Base-by-base conservation (phyloP, 2,329 filamentous ascomycete genomes). In the Davidsoniella virescens region DNA sequence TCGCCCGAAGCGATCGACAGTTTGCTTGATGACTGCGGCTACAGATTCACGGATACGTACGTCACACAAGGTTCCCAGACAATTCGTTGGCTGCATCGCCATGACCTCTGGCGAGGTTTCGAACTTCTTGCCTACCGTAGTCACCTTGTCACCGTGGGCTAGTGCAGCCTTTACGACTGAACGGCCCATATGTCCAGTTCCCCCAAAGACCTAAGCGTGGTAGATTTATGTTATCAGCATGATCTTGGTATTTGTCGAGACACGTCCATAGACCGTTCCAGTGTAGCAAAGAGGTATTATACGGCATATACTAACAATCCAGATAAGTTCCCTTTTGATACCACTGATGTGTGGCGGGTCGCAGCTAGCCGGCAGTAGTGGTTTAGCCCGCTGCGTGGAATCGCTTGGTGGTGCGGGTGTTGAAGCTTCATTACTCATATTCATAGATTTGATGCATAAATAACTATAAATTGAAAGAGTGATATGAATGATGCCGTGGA, bases 151-250 rank as follows among this genome's bases (percentile, higher is more conserved):
- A 57, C 83, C 82, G 58, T 87, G 83, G 14, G 77, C 71, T 18
- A 96, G 72, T 14, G 84, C 87, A 50, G 76, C 79, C 59, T 92
- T 90, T 53, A 90, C 85, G 17, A 96, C 76, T 6, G 85, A 93
- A 48, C 87, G 82, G 53, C 92, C 92, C 73, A 96, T 94, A 60
- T 98, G 92, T 51, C 92, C 92, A n/a, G 88, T 95, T 45, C 87
- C 88, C 45, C 92, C 92, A 65, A 95, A 98, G 50, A 96, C 72
- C 86, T 87, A 54, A 17, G 33, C 6, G 3, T 26, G 29, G 29
- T 33, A 33, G n/a, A 33, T 39, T 37, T 18, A 12, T 6, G n/a
- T 18, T 14, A 23, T 45, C 26, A 52, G 49, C 36, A 37, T 23
- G 29, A 9, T 2, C 10, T 12, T 33, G 29, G 29, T 33, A 33